Percentiles rank a stretch among this genome's conserved stretches.
phyloP scores from a whole-genome alignment of 2,329 filamentous ascomycete species.

The Aspergillus novoparasiticus region DNA sequence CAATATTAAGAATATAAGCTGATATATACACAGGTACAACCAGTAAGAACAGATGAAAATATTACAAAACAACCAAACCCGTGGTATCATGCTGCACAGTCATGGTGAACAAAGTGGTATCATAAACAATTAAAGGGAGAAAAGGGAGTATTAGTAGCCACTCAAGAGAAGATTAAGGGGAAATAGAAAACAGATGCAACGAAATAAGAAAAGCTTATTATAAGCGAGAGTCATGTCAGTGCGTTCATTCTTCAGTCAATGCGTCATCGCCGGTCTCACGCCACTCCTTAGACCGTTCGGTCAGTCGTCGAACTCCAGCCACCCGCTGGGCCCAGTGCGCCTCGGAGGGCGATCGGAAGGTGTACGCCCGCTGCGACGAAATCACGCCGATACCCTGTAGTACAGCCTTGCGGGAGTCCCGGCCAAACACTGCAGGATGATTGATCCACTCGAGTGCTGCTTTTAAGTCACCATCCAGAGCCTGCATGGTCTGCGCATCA shows the following conservation, averaged over 20 bases:
- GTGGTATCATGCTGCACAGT: conserved; percentile 39
- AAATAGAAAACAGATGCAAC: conserved; percentile 4
- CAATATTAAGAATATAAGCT: conserved; percentile 6
- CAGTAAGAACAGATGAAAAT: conserved; percentile 7
- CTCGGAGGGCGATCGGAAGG: conserved; percentile 88
- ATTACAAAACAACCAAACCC: conserved; percentile 20
- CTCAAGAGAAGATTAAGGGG: not conserved
- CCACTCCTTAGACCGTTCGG: conserved; percentile 87
- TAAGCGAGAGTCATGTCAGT: conserved; percentile 10
- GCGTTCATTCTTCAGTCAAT: conserved; percentile 54
- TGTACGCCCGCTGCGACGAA: conserved; percentile 89
- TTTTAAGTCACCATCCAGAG: conserved; percentile 88
- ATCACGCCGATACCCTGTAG: conserved; percentile 96
- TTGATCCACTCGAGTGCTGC: conserved; percentile 95
- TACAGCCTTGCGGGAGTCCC: conserved; percentile 93
- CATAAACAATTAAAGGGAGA: conserved; percentile 28
- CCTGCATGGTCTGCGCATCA: conserved; percentile 76
- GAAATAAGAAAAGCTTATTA: conserved; percentile 9
- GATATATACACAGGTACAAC: conserved; percentile 16
- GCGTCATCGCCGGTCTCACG: conserved; percentile 81
- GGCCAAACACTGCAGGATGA: conserved; percentile 90
- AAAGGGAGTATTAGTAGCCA: conserved; percentile 7
- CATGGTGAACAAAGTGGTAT: conserved; percentile 45
- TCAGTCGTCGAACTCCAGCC: conserved; percentile 75
- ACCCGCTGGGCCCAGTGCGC: conserved; percentile 85